Evolutionary conservation across 495 filamentous ascomycete species (phyloP).

Genomic region (Tuber borchii): DNA sequence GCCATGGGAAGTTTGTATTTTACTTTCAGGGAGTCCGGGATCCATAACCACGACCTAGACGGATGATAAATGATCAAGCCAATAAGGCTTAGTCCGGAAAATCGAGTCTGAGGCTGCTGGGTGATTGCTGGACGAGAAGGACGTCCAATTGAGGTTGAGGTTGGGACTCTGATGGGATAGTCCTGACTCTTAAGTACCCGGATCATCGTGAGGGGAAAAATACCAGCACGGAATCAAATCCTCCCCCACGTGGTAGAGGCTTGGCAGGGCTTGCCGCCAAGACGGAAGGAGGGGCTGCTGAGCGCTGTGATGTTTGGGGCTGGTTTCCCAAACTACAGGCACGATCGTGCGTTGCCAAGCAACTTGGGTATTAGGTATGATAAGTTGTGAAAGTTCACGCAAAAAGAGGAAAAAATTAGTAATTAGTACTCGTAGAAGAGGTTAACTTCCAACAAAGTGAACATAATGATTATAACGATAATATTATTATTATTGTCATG

Average conservation of each 20-base stretch:
- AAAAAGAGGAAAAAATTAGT: too few relatives aligned
- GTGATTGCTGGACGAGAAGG: background rate
- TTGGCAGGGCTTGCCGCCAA: background rate
- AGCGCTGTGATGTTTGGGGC: too few relatives aligned
- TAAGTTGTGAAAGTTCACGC: too few relatives aligned
- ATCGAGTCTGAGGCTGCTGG: background rate
- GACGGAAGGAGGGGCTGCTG: background rate
- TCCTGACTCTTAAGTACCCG: background rate
- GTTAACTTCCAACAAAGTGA: too few relatives aligned
- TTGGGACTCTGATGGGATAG: background rate
- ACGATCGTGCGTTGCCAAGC: too few relatives aligned
- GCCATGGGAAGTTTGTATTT: background rate
- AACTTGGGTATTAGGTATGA: too few relatives aligned
- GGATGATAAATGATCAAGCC: background rate
- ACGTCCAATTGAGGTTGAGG: background rate
- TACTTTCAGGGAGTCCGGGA: background rate
- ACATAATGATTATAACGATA: too few relatives aligned
- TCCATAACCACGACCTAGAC: background rate
- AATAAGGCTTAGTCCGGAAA: background rate
- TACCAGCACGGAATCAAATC: background rate
- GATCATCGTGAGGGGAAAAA: background rate
- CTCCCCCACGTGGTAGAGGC: background rate
- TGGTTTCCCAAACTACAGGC: too few relatives aligned
- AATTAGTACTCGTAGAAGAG: too few relatives aligned
- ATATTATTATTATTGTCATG: too few relatives aligned